Evolutionary conservation across 768 basidiomycete species (phyloP).

Genomic region (Pulveroboletus sp.): DNA sequence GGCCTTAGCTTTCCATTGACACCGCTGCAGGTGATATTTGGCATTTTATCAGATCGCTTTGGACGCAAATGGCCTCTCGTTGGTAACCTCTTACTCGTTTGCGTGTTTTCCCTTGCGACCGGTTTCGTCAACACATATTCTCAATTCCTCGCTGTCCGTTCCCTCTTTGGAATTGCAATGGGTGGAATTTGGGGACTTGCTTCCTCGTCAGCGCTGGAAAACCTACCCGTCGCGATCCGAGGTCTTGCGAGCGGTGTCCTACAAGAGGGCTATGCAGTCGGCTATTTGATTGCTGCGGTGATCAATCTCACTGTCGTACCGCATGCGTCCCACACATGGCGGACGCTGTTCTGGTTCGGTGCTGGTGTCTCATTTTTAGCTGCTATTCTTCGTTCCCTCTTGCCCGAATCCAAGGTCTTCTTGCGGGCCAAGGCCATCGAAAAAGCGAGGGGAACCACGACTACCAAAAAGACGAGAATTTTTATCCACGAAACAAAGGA

Average conservation of each 20-base stretch:
- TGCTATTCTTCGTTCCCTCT: slow-evolving; percentile 56
- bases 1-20: background rate
- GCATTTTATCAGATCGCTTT: slow-evolving; percentile 81
- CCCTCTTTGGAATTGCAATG: slow-evolving; percentile 86
- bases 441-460: slow-evolving; percentile 35
- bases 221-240: slow-evolving; percentile 81
- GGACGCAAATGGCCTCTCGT: slow-evolving; percentile 95
- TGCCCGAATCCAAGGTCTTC: slow-evolving; percentile 83
- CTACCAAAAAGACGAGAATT: slow-evolving; percentile 54
- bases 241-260: slow-evolving; percentile 83
- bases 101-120: slow-evolving; percentile 71
- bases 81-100: slow-evolving; percentile 66
- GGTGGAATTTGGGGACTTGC: slow-evolving; percentile 89
- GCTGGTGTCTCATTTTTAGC: slow-evolving; percentile 68
- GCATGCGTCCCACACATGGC: slow-evolving; percentile 49
- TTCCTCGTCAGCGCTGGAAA: slow-evolving; percentile 81
- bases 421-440: slow-evolving; percentile 59
- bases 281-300: slow-evolving; percentile 81
- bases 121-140: slow-evolving; percentile 76
- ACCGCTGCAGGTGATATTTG: slow-evolving; percentile 57
- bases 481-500: slow-evolving; percentile 71
- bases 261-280: slow-evolving; percentile 87
- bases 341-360: slow-evolving; percentile 79
- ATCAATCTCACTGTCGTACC: slow-evolving; percentile 68
- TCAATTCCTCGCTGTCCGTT: slow-evolving; percentile 79